Evolutionary conservation across 192 early-diverging fungal genomes (phyloP), one percentile per base, ranked within the genome.

Genomic region (Podila epigama): DNA sequence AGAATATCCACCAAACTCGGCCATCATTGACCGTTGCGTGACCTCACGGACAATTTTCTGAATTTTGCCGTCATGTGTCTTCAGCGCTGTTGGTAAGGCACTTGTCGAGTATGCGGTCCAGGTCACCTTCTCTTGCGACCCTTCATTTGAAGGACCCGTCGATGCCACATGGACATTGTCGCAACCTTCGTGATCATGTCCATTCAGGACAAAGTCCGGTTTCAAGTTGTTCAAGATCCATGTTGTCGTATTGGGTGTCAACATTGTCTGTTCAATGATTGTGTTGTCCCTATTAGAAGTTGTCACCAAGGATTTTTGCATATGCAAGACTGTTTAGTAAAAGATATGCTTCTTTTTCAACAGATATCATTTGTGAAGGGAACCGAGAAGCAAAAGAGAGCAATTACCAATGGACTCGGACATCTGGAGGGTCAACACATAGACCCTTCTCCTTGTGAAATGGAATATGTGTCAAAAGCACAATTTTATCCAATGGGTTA

Each of bases 181-280:
- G 51, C 89, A 90, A 51, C 89, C 89, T 60, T 79, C 67, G 63
- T 90, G 89, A 54, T 90, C 89, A 48, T 90, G 89, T 48, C 89
- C 89, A 18, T 84, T 88, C 51, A 90, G 72, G 35, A 90, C 79
- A 66, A 89, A 70, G 13, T 79, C 80, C 3, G 89, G 89, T 18
- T 69, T 58, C 8, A 90, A 56, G 41, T 84, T 82, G 25, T 87
- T 80, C 20, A 90, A 68, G 63, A 90, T 70, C 70, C 83, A 90
- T 0, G 80, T 60, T 1, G 87, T 86, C 5, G 85, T 73, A 37
- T 82, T 70, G 15, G 82, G 84, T 28, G 87, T 87, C 62, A 90
- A 39, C 62, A 86, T 85, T 40, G 86, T 88, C 63, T 90, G 89
- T 54, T 89, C 86, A 33, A 64, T 69, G 37, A 90, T 82, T 7